These are phyloP conservation scores for Pseudogymnoascus verrucosus DNA, from an alignment of 2,329 filamentous ascomycete genomes.

Conservation along the genomic window DNA sequence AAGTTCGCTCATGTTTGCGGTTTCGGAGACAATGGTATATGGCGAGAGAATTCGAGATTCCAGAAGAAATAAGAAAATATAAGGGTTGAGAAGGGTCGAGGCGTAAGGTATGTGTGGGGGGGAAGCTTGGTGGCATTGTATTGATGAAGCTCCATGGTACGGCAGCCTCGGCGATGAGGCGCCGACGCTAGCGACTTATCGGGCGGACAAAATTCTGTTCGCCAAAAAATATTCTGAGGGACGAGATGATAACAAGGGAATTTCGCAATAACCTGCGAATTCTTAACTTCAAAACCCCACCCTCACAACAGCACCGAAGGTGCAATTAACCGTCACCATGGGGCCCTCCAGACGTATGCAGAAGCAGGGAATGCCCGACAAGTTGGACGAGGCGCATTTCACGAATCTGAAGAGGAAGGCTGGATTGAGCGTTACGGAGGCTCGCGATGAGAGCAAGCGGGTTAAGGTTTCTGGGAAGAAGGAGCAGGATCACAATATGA, in stretches of 20 bases:
- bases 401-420: constrained; percentile 81
- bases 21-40: background rate
- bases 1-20: constrained; percentile 64
- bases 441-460: constrained; percentile 55
- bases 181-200: constrained; percentile 5
- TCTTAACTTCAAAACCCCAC: background rate
- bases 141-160: background rate
- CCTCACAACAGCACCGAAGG: constrained; percentile 7
- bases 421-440: constrained; percentile 54
- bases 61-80: background rate
- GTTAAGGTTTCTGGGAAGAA: constrained; percentile 45
- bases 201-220: constrained; percentile 8
- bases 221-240: constrained; percentile 4
- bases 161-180: constrained; percentile 10
- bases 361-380: constrained; percentile 82
- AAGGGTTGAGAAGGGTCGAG: background rate
- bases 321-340: constrained; percentile 48
- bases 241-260: constrained; percentile 5
- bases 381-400: constrained; percentile 72
- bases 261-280: constrained; percentile 5
- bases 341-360: constrained; percentile 87
- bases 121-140: background rate
- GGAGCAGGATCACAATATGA: constrained; percentile 30
- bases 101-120: background rate
- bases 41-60: background rate